Base-by-base conservation (phyloP, 371 early-diverging fungal species). In the Mucor velutinosus region DNA sequence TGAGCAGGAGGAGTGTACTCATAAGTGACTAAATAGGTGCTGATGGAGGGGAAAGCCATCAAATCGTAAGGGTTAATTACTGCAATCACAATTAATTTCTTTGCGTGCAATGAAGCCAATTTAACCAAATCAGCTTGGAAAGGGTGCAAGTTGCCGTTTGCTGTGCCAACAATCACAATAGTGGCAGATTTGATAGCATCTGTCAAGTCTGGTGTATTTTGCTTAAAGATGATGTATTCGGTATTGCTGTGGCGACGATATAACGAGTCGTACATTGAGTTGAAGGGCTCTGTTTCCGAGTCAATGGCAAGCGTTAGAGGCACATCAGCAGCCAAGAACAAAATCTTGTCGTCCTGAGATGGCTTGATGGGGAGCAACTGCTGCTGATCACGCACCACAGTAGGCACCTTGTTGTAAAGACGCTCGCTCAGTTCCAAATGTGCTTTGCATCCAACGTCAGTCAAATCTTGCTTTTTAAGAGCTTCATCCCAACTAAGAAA, bases 11-110 rank as follows among this genome's bases (percentile, higher is more conserved):
- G 80, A 1, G 81, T 78, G 45, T 81, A 81, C 55, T 84, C 84
- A 63, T 77, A 84, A 0, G 84, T 78, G 23, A 80, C 80, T 7
- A 80, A 21, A 30, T 77, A 81, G 12, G 84, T 78, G 41, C 70
- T 65, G 17, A 84, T 55, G 1, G 74, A 73, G 2, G 78, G 69
- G 47, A 81, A 84, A 5, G 65, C 74, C 70, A 73, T 77, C 8
- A 80, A 65, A 65, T 84, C 84, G 62, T 84, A 81, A 11, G 84
- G 84, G 41, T 84, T 84, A 49, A 81, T 77, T 17, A 81, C 76
- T 8, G 80, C 77, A 8, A 71, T 67, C 12, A 78, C 80, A 10
- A 76, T 60, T 10, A 78, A 56, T 6, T 65, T 62, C 21, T 72
- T 66, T 7, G 76, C 68, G 43, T 60, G 41, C n/a, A 56, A 35